A percentile compares a stretch with the other conserved stretches of the same genome.
Evolutionary conservation across 805 yeast species (phyloP).

Genomic region (Wickerhamiella australiensis): DNA sequence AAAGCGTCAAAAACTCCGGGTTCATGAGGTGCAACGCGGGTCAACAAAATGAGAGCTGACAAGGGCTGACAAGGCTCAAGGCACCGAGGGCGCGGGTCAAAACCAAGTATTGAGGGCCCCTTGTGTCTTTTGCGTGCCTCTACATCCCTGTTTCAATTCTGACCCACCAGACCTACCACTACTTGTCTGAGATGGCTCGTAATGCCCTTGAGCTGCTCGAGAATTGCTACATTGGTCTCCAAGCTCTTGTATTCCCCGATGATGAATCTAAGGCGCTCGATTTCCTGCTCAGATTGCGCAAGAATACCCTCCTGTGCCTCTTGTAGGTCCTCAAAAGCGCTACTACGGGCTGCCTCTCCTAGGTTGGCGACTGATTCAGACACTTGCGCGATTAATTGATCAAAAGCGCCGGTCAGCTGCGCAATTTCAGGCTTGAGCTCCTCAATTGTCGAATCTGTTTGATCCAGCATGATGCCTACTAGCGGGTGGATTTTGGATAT

Average conservation of each 20-base stretch:
- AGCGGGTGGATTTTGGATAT: not conserved
- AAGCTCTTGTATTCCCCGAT: not conserved
- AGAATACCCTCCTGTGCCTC: not conserved
- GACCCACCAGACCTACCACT: slow-evolving; percentile 2
- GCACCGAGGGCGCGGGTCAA: no score
- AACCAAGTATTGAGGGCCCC: no score
- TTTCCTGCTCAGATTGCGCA: not conserved
- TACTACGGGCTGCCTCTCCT: not conserved
- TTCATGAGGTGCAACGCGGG: no score
- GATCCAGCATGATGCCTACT: not conserved
- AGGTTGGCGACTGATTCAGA: not conserved
- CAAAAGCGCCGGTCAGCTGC: slow-evolving; percentile 6
- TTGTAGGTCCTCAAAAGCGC: not conserved
- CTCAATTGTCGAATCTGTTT: not conserved
- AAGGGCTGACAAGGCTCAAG: not conserved
- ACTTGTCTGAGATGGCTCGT: slow-evolving; percentile 1
- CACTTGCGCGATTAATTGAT: not conserved
- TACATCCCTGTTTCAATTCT: no score
- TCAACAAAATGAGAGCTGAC: no score
- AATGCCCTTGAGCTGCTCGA: slow-evolving; percentile 9
- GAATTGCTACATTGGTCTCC: not conserved
- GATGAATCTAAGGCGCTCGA: not conserved
- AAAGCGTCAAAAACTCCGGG: not conserved
- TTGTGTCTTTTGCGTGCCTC: no score
- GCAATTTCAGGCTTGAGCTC: slow-evolving; percentile 2